These are phyloP conservation scores for Gracilariopsis chorda DNA, from an alignment of 23 red algal species.

Conservation along the genomic window DNA sequence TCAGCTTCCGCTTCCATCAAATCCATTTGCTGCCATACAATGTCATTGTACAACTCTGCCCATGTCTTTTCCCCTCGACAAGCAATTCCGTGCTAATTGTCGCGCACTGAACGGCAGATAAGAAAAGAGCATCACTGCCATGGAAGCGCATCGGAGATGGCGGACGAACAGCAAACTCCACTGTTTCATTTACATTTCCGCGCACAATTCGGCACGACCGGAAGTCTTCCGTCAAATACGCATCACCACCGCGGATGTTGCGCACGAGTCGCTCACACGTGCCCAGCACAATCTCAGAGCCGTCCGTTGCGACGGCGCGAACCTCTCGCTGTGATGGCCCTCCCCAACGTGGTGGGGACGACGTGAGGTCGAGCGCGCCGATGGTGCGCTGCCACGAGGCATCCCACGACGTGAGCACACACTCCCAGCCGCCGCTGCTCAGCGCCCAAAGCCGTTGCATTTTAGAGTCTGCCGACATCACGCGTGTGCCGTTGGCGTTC, in stretches of 20 bases:
- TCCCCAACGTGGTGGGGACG: neutral
- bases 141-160: too few species aligned
- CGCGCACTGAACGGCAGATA: too few species aligned
- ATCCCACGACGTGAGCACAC: neutral
- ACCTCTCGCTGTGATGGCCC: neutral
- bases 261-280: neutral
- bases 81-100: too few species aligned
- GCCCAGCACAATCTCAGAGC: neutral
- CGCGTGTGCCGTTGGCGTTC: neutral
- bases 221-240: neutral
- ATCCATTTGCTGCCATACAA: too few species aligned
- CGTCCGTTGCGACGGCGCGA: neutral
- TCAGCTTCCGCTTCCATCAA: too few species aligned
- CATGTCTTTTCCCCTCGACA: too few species aligned
- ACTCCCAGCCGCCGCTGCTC: neutral
- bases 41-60: too few species aligned
- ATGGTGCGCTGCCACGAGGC: neutral
- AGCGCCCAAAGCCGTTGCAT: neutral
- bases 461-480: neutral
- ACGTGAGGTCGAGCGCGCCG: neutral
- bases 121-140: too few species aligned
- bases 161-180: too few species aligned
- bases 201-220: neutral
- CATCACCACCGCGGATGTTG: neutral
- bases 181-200: too few species aligned